A percentile compares a stretch with the other conserved stretches of the same genome.
Conservation (phyloP, 257 asterid genomes). For the Fraxinus quadrangulata region DNA sequence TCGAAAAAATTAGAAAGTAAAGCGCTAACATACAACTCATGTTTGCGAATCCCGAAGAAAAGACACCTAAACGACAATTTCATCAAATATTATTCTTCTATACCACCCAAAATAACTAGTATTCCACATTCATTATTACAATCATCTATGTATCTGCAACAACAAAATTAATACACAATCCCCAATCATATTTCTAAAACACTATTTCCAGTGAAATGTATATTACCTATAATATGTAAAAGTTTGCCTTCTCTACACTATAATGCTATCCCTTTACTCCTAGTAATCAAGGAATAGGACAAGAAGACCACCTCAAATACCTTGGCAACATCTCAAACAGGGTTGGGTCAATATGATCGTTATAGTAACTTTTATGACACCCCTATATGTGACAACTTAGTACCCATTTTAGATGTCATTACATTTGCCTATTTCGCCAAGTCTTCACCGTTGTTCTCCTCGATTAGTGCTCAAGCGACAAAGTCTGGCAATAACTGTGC, state of each 20-base stretch:
- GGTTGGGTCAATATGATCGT: not conserved
- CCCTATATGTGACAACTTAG: too few species aligned
- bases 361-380: too few species aligned
- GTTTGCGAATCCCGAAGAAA: too few species aligned
- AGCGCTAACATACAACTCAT: too few species aligned
- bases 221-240: constrained; percentile 27
- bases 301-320: constrained; percentile 25
- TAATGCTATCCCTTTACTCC: constrained; percentile 36
- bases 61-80: too few species aligned
- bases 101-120: constrained; percentile 54
- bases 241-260: constrained; percentile 51
- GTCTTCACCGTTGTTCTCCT: not conserved
- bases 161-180: constrained; percentile 89
- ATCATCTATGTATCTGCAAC: constrained; percentile 66
- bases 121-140: constrained; percentile 50
- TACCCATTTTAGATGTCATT: too few species aligned
- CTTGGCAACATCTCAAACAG: not conserved
- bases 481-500: constrained; percentile 88
- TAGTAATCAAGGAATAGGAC: constrained; percentile 29
- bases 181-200: constrained; percentile 51
- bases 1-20: too few species aligned
- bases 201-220: constrained; percentile 61
- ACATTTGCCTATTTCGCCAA: constrained; percentile 7
- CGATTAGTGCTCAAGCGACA: constrained; percentile 45
- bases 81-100: constrained; percentile 50